Evolutionary conservation across 495 filamentous ascomycete genomes (phyloP), one percentile per base, ranked within the genome.

Genomic region (Penicillium waksmanii): DNA sequence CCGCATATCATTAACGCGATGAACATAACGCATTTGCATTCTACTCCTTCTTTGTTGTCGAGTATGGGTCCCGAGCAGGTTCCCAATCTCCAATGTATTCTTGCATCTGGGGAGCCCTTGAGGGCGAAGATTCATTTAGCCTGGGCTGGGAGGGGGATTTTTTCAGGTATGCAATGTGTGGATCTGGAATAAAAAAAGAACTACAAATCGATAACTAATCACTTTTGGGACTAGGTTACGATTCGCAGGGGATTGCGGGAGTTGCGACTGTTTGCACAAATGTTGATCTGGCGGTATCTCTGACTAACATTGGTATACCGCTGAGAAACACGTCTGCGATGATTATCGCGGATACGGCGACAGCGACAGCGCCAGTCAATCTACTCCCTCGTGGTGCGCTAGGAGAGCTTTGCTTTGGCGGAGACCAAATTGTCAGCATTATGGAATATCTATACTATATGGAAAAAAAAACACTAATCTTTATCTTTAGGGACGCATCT

Each of bases 391-490:
- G 80, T 0, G 91, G 91, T n/a, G 85, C 80, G 50, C 71, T 89
- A 40, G 91, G 91, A 17, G 89, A 94, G 69, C 71, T 94, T n/a
- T 91, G 85, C 61, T 92, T 93, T 68, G 91, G 89, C n/a, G 91
- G 91, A 1, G 84, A 87, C 47, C 90, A 94, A 73, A 81, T 93
- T 34, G 87, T 78, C 58, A 60, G 72, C 51, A 47, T 42, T 11
- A 11, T 35, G 34, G 27, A 31, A 7, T 31, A 0, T 31, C 27
- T 31, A 8, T 31, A 31, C 5, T 31, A 9, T 8, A 31, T 31
- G 27, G 27, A 0, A 7, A 31, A 51, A 23, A 1, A 40, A 27
- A 35, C 34, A 35, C 34, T 18, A 2, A 18, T 15, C 2, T 36
- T 9, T 40, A 31, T 21, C 7, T 13, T 40, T 6, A 58, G 55